These are phyloP conservation scores for Fonsecaea pedrosoi DNA, from an alignment of 2,329 filamentous ascomycete species.

Conservation along the genomic window DNA sequence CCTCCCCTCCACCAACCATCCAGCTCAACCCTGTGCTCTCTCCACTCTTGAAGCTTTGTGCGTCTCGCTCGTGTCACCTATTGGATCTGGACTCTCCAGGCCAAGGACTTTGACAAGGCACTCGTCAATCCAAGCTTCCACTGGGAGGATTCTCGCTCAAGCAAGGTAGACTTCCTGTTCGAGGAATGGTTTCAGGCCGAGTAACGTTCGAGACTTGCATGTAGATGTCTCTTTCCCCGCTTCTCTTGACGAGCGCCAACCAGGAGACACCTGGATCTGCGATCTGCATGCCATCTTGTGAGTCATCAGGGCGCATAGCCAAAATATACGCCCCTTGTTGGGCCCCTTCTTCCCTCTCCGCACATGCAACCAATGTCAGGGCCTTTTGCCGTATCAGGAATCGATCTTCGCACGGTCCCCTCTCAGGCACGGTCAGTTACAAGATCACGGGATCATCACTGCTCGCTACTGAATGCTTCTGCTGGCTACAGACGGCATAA, in stretches of 20 bases:
- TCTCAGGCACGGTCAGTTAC: neutral
- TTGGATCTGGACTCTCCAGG: neutral
- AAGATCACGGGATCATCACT: constrained; percentile 1
- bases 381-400: neutral
- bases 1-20: neutral
- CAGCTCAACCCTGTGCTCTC: neutral
- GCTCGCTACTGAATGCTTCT: neutral
- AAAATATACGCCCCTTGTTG: neutral
- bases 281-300: constrained; percentile 7
- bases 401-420: neutral
- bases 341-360: neutral
- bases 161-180: constrained; percentile 10
- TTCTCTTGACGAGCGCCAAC: neutral
- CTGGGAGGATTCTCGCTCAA: neutral
- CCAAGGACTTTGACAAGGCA: neutral
- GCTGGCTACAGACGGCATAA: neutral
- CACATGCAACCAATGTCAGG: neutral
- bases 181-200: neutral
- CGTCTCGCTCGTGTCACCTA: constrained; percentile 3
- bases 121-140: neutral
- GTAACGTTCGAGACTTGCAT: neutral
- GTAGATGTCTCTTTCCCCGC: neutral
- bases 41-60: neutral
- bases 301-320: neutral
- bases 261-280: neutral